Base-by-base conservation (phyloP, 1,284 basidiomycete genomes). In the Tausonia pullulans region DNA sequence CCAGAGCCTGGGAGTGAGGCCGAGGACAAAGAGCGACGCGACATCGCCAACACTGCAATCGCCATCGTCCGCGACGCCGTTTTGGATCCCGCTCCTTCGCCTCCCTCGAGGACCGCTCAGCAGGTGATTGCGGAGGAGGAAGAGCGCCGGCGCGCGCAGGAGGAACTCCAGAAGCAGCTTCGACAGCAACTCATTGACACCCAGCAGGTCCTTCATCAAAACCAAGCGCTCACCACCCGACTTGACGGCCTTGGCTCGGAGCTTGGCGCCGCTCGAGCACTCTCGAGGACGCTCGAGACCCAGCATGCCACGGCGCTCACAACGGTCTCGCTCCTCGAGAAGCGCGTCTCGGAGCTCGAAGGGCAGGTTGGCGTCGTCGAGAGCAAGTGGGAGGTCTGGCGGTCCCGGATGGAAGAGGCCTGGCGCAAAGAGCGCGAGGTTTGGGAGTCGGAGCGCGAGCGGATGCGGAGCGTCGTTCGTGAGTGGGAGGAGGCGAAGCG, bases 291-390 rank as follows among this genome's bases (percentile, higher is more conserved):
- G 0, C 79, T 96, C 5, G 87, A 91, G 72, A 81, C 80, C 0
- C 89, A 95, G 73, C 91, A 96, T 69, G 76, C 81, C 1, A 81
- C 83, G 40, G 89, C 92, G 1, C 87, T 90, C 71, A 79, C 81
- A 45, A 90, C 88, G 0, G 93, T 97, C 70, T 81, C 81, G 27
- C 77, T 79, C 0, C 79, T 98, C 27, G 88, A 95, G 71, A 79
- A 81, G 44, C 74, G 79, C 11, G 75, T 80, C 3, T 75, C 78
- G 0, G 79, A 81, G 16, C 79, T 80, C 57, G 78, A 80, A 5
- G 74, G 73, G 11, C 76, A 80, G 61, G 78, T 75, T 0, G 73
- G 75, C 60, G 76, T 77, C 63, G 76, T 78, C 1, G 89, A 94
- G 70, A 84, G 85, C 6, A 83, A 86, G 65, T 94, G 89, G 88